phyloP scores from a whole-genome alignment of 768 basidiomycete genomes.

The Pisolithus tinctorius region DNA sequence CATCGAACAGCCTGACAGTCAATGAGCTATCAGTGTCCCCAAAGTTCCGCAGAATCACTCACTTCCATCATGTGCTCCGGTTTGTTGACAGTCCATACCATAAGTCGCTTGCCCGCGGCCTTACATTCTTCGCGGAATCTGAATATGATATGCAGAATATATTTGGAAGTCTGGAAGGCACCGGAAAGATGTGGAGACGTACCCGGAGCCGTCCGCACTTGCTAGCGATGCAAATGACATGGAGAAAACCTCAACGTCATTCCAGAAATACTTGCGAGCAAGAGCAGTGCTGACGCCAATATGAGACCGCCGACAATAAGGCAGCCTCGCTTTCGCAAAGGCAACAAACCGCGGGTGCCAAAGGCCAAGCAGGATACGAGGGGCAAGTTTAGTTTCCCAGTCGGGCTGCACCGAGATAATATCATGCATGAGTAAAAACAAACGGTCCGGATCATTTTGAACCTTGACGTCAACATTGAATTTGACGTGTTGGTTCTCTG shows the following conservation, averaged over 20 bases:
- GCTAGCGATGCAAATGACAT: constrained; percentile 71
- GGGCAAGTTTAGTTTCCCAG: constrained; percentile 74
- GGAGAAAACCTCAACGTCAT: constrained; percentile 79
- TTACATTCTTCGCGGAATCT: constrained; percentile 83
- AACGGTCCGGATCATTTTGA: constrained; percentile 82
- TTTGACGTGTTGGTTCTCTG: constrained; percentile 68
- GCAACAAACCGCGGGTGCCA: constrained; percentile 90
- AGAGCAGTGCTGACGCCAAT: constrained; percentile 70
- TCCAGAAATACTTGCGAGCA: constrained; percentile 86
- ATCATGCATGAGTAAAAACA: constrained; percentile 74
- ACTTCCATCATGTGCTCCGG: constrained; percentile 89
- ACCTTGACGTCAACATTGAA: constrained; percentile 93
- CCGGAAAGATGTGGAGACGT: constrained; percentile 12
- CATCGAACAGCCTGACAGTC: constrained; percentile 61
- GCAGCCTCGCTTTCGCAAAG: constrained; percentile 67
- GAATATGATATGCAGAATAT: constrained; percentile 3
- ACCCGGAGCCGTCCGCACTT: constrained; percentile 67
- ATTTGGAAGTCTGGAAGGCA: neutral
- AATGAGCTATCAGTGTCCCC: neutral
- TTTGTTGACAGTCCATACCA: constrained; percentile 97
- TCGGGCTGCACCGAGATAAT: constrained; percentile 55
- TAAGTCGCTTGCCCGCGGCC: constrained; percentile 69
- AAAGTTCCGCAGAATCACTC: constrained; percentile 13
- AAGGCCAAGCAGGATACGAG: constrained; percentile 72
- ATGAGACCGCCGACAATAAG: constrained; percentile 79